Base-by-base conservation (phyloP, 2,329 filamentous ascomycete genomes). In the Penicillium sp. region DNA sequence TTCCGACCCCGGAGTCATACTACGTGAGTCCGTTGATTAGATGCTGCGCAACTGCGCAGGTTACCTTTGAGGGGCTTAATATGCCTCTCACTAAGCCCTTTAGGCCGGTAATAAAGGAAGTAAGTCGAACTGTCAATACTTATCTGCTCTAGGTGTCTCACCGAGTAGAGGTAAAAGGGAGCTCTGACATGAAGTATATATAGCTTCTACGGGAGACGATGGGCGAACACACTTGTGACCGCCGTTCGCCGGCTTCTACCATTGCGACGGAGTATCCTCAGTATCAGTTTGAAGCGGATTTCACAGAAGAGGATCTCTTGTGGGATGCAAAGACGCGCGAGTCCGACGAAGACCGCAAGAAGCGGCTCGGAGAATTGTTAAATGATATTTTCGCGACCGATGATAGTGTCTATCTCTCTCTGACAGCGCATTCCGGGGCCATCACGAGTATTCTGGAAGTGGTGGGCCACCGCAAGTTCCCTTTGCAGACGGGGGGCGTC, bases 151-250 rank as follows among this genome's bases (percentile, higher is more conserved):
- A n/a, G n/a, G n/a, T n/a, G n/a, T n/a, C n/a, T n/a, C n/a, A n/a
- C n/a, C n/a, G n/a, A n/a, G n/a, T n/a, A n/a, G n/a, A n/a, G 2
- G 18, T 8, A 4, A 18, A 36, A 18, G 21, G 4, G 17, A 8
- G 2, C 17, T 27, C 44, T 47, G 21, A 47, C 10, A 27, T 9
- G 2, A 3, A 1, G 3, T 15, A 20, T 21, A 6, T 18, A 4
- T 46, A 75, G 73, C 68, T 80, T 30, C 72, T 86, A 32, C 75
- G 84, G 10, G 84, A 87, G 68, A 80, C 80, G 0, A 76, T 85
- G 46, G 82, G 82, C 15, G 75, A 82, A 23, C 84, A 86, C 65
- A 86, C 84, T 1, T 87, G 84, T 64, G 82, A 86, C 66, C 76
- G 78, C 12, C 76, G 84, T 8, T 80, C 78, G 32, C 72, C 68